Evolutionary conservation across 2,329 filamentous ascomycete species (phyloP), one percentile per base, ranked within the genome.

Genomic region (Paraphaeosphaeria minitans): DNA sequence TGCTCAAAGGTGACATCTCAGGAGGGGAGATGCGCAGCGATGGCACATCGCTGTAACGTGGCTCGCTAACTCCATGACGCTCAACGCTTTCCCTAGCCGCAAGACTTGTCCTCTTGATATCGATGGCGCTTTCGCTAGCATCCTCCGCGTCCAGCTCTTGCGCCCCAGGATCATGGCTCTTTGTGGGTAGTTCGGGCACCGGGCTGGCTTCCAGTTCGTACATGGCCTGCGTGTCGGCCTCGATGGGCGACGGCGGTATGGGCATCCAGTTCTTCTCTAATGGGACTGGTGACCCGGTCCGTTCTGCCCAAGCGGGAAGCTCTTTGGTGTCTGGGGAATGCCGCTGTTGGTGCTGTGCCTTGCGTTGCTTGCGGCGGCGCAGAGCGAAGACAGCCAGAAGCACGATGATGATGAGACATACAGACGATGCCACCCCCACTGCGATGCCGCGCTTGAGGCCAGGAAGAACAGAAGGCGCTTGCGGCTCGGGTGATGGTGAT

Each of bases 371-470:
- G 13, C 68, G 63, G 47, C 67, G 68, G 47, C 61, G 64, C 53
- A 67, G 53, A 42, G 63, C 66, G 45, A 67, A 63, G 53, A 64
- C 61, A 9, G 68, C 63, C 31, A 72, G 56, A 24, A 70, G 56
- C 1, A 61, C 66, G 43, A 71, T 62, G 51, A 70, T 52, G 27
- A 72, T 60, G 31, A 70, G 47, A 12, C 59, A 60, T 4, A 71
- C 62, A 8, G 64, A 71, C 24, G 65, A 65, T 9, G 66, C 68
- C 21, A 71, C 65, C 10, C 69, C 69, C 31, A 72, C 70, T 19
- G 67, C 69, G 24, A 72, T 71, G 21, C 69, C 69, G 29, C 69
- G 66, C 50, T 72, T 72, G 61, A 72, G 69, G 8, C 69, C 69
- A 14, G 69, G 69, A n/a, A 72, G 61, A 3, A 60, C 58, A 10